Conservation (phyloP, 257 asterid genomes). For the Solanum bukasovii region DNA sequence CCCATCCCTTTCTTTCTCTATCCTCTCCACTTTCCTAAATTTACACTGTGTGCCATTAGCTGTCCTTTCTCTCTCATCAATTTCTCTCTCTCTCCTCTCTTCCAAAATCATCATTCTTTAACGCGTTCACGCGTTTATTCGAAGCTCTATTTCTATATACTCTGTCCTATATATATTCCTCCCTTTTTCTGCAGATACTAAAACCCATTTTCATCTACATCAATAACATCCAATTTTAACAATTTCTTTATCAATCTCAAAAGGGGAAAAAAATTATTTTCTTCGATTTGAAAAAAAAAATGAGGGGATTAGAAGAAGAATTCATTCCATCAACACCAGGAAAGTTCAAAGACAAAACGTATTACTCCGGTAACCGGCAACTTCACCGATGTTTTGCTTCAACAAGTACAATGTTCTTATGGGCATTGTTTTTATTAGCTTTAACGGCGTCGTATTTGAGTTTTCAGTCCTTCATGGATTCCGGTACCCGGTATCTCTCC, state of each 20-base stretch:
- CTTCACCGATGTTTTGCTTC: constrained; percentile 12
- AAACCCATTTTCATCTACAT: neutral
- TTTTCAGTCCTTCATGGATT: constrained; percentile 9
- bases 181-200: neutral
- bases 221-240: neutral
- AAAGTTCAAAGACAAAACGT: constrained; percentile 8
- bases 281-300: neutral
- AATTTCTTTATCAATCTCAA: neutral
- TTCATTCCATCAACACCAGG: constrained; percentile 16
- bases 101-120: neutral
- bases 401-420: constrained; percentile 12
- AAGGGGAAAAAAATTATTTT: neutral
- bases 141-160: neutral
- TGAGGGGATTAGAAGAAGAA: constrained; percentile 9
- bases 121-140: constrained; percentile 1
- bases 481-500: constrained; percentile 9
- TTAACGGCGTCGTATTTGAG: constrained; percentile 18
- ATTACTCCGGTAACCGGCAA: neutral
- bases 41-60: neutral
- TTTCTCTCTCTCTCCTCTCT: neutral
- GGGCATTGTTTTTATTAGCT: constrained; percentile 16
- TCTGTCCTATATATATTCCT: neutral
- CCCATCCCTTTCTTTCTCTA: neutral
- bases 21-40: neutral
- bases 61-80: neutral